These are phyloP conservation scores for Leucosporidium yakuticum DNA, from an alignment of 768 basidiomycete genomes.

Conservation along the genomic window DNA sequence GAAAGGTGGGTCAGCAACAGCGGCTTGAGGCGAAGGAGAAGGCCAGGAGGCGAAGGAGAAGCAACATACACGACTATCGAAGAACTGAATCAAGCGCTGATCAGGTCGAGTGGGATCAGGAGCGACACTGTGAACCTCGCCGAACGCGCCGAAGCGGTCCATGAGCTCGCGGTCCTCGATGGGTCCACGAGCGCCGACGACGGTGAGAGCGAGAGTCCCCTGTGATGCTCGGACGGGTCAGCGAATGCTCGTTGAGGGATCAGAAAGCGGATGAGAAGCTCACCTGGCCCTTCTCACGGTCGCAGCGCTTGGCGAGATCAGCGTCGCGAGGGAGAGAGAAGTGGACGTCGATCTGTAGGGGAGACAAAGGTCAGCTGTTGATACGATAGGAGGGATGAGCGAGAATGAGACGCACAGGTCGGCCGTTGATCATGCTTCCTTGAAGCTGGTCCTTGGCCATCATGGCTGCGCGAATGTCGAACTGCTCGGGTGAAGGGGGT, in stretches of 20 bases:
- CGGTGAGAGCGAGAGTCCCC: conserved; percentile 73
- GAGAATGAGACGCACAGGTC: conserved; percentile 61
- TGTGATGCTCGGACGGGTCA: conserved; percentile 44
- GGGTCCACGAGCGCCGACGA: conserved; percentile 62
- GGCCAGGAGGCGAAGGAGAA: neutral
- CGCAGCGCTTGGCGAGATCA: conserved; percentile 54
- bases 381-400: neutral
- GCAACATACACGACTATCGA: conserved; percentile 68
- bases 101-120: conserved; percentile 42
- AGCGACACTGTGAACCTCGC: conserved; percentile 77
- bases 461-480: conserved; percentile 85
- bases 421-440: conserved; percentile 75
- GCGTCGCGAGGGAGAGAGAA: conserved; percentile 91
- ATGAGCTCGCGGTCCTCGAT: conserved; percentile 82
- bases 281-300: conserved; percentile 76
- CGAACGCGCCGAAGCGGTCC: conserved; percentile 78
- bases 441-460: conserved; percentile 84
- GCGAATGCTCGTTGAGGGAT: neutral
- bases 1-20: conserved; percentile 24
- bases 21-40: neutral
- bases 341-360: conserved; percentile 86
- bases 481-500: conserved; percentile 52
- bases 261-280: neutral
- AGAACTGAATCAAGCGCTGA: conserved; percentile 84
- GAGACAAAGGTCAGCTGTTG: neutral